phyloP scores from a whole-genome alignment of 169 alveolate genomes.

The Cryptosporidium meleagridis region DNA sequence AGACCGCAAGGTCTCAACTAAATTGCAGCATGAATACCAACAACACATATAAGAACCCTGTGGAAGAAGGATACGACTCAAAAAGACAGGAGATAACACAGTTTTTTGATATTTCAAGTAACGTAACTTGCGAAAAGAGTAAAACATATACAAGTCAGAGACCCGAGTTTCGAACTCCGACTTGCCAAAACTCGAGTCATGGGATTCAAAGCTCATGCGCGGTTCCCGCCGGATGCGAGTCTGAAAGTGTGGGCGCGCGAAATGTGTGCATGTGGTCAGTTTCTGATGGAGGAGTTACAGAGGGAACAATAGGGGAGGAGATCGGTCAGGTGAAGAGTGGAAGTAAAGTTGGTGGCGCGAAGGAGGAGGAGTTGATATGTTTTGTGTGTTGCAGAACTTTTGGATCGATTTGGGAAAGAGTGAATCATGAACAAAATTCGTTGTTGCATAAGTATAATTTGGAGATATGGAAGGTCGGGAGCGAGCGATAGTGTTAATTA shows the following conservation, averaged over 20 bases:
- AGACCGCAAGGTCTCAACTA: conserved; percentile 43
- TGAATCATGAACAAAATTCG: conserved; percentile 57
- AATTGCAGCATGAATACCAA: neutral
- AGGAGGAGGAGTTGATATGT: conserved; percentile 34
- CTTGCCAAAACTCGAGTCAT: neutral
- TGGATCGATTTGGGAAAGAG: conserved; percentile 23
- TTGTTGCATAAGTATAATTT: conserved; percentile 37
- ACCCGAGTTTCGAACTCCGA: neutral
- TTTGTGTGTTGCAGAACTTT: conserved; percentile 62
- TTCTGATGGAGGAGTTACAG: neutral
- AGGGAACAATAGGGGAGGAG: neutral
- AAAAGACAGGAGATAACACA: conserved; percentile 3
- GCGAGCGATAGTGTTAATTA: neutral
- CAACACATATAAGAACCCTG: neutral
- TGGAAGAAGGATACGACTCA: neutral
- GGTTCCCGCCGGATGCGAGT: neutral
- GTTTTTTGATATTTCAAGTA: conserved; percentile 13
- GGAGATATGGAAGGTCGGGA: neutral
- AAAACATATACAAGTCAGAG: neutral
- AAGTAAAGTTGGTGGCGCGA: neutral
- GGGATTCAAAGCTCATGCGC: neutral
- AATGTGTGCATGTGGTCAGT: conserved; percentile 5
- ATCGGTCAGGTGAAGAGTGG: neutral
- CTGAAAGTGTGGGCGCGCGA: neutral
- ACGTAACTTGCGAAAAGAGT: neutral